phyloP scores from a whole-genome alignment of 2,329 filamentous ascomycete species.

The Paecilomyces sp. region DNA sequence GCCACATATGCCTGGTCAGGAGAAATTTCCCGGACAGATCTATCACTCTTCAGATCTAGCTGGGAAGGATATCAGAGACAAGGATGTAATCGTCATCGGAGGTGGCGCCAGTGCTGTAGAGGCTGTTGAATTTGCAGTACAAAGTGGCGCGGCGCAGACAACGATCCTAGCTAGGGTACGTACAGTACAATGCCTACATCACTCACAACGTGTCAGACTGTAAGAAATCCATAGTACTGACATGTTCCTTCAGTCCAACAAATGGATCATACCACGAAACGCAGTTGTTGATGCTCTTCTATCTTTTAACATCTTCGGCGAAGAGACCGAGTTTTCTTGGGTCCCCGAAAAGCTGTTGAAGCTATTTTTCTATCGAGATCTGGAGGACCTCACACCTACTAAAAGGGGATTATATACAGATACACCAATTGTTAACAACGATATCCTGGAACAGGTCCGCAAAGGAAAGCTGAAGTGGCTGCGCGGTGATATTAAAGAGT shows the following conservation, averaged over 20 bases:
- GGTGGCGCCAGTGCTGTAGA: conserved; percentile 77
- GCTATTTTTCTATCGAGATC: conserved; percentile 75
- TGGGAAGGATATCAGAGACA: conserved; percentile 63
- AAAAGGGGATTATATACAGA: conserved; percentile 69
- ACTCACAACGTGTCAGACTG: not conserved
- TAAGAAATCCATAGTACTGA: not conserved
- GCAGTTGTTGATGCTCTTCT: conserved; percentile 65
- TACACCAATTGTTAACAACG: conserved; percentile 81
- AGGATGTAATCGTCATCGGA: conserved; percentile 69
- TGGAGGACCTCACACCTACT: conserved; percentile 64
- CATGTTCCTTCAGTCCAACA: conserved; percentile 67
- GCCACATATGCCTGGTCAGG: conserved; percentile 62
- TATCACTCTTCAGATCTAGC: conserved; percentile 71
- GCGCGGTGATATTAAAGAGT: conserved; percentile 66
- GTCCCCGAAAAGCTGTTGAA: conserved; percentile 70
- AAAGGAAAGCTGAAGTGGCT: conserved; percentile 68
- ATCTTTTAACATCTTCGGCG: conserved; percentile 70
- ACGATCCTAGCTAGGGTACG: conserved; percentile 16
- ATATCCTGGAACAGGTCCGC: conserved; percentile 69
- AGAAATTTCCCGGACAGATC: conserved; percentile 63
- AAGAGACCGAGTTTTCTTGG: conserved; percentile 67
- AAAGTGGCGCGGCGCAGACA: conserved; percentile 58
- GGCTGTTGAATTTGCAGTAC: conserved; percentile 69
- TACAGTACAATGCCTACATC: not conserved
- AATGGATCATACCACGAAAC: conserved; percentile 83